phyloP scores from a whole-genome alignment of 345 rosid genomes.

The Punica granatum region DNA sequence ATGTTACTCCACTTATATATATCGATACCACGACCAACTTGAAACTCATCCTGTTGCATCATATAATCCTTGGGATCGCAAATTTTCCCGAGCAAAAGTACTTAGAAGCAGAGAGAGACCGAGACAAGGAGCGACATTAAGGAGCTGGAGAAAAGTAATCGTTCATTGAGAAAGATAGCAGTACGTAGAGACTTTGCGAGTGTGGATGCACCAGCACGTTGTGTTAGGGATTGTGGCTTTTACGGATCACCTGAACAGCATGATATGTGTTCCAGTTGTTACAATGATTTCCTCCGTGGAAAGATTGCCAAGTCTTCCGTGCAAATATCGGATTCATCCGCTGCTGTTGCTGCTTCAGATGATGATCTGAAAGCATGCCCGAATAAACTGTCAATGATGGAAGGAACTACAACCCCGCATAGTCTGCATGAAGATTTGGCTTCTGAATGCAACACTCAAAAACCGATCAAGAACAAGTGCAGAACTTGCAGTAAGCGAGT shows the following conservation, averaged over 20 bases:
- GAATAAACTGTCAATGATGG: background rate
- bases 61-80: too few species aligned
- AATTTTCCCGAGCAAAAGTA: too few species aligned
- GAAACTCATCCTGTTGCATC: too few species aligned
- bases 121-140: too few species aligned
- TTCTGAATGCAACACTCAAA: background rate
- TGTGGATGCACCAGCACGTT: background rate
- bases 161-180: too few species aligned
- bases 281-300: background rate
- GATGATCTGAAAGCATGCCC: background rate
- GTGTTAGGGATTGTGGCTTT: background rate
- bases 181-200: too few species aligned
- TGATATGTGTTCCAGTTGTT: constrained; percentile 2
- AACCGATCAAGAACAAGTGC: constrained; percentile 28
- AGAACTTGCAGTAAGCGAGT: constrained; percentile 57
- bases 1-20: too few species aligned
- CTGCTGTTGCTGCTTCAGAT: background rate
- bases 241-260: background rate
- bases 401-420: background rate
- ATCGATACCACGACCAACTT: too few species aligned
- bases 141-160: too few species aligned
- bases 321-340: background rate
- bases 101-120: too few species aligned
- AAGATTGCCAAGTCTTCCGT: background rate
- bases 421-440: background rate